Conservation (phyloP, 805 yeast genomes). For the Priceomyces carsonii region DNA sequence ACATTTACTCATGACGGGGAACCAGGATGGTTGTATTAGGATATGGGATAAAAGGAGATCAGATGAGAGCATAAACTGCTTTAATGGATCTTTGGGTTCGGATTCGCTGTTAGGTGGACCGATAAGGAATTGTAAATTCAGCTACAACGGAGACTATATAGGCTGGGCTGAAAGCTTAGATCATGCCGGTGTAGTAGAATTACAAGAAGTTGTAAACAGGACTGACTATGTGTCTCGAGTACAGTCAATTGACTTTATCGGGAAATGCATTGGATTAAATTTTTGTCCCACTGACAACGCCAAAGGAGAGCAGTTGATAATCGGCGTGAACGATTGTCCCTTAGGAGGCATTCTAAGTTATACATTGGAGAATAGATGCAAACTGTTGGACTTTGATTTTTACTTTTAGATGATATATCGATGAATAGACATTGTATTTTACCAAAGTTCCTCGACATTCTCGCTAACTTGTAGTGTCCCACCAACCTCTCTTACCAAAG, state of each 20-base stretch:
- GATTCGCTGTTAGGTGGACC: conserved; percentile 41
- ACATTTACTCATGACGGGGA: conserved; percentile 52
- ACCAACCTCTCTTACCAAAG: conserved; percentile 35
- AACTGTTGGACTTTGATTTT: conserved; percentile 43
- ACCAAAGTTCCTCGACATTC: conserved; percentile 46
- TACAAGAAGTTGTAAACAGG: conserved; percentile 25
- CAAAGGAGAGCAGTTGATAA: conserved; percentile 47
- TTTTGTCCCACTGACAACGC: conserved; percentile 45
- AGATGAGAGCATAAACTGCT: conserved; percentile 24
- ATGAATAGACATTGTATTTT: conserved; percentile 4
- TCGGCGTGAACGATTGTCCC: conserved; percentile 56
- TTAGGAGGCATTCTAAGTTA: conserved; percentile 60
- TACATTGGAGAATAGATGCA: conserved; percentile 33
- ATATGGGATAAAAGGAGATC: conserved; percentile 50
- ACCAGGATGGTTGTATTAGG: conserved; percentile 59
- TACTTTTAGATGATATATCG: conserved; percentile 15
- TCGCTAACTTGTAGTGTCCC: conserved; percentile 38
- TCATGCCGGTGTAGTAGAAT: conserved; percentile 51
- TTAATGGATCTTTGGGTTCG: conserved; percentile 37
- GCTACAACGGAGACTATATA: conserved; percentile 44
- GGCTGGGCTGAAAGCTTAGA: conserved; percentile 63
- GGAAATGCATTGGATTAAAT: conserved; percentile 58
- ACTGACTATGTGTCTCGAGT: conserved; percentile 20
- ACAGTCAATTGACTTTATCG: conserved; percentile 56
- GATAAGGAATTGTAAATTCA: conserved; percentile 53